Conservation (phyloP, 306 rosid genomes). For the Inga oerstediana region DNA sequence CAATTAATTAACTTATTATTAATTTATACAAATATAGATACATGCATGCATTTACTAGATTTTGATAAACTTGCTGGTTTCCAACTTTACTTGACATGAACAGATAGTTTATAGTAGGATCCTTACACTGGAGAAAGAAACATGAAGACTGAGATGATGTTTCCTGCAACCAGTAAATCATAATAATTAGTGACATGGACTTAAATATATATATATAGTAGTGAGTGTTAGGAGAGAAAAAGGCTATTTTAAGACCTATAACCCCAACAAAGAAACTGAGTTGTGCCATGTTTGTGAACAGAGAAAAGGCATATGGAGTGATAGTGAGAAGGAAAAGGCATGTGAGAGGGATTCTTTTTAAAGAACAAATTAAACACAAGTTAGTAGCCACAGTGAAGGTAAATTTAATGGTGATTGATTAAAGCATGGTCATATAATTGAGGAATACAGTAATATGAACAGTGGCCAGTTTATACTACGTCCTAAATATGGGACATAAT, state of each 20-base stretch:
- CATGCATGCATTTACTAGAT: neutral
- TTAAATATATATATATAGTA: too few species aligned
- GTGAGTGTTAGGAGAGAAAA: neutral
- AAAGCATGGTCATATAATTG: neutral
- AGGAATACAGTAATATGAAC: neutral
- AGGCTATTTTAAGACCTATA: conserved; percentile 41
- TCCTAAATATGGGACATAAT: too few species aligned
- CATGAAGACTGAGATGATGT: conserved; percentile 68
- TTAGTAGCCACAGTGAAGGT: too few species aligned
- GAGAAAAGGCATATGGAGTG: neutral
- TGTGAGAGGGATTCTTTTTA: neutral
- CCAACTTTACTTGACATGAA: neutral
- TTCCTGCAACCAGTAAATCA: conserved; percentile 46
- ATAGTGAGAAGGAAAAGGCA: neutral
- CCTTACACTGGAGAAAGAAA: conserved; percentile 75
- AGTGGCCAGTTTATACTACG: neutral
- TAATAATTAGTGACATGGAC: neutral
- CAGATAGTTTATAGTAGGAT: neutral
- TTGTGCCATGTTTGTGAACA: conserved; percentile 43
- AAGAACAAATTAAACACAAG: too few species aligned
- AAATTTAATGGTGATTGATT: too few species aligned
- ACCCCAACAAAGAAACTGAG: conserved; percentile 57
- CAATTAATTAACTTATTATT: neutral
- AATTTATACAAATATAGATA: neutral
- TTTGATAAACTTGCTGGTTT: neutral